Base-by-base conservation (phyloP, 805 yeast species). In the Lachancea dasiensis region DNA sequence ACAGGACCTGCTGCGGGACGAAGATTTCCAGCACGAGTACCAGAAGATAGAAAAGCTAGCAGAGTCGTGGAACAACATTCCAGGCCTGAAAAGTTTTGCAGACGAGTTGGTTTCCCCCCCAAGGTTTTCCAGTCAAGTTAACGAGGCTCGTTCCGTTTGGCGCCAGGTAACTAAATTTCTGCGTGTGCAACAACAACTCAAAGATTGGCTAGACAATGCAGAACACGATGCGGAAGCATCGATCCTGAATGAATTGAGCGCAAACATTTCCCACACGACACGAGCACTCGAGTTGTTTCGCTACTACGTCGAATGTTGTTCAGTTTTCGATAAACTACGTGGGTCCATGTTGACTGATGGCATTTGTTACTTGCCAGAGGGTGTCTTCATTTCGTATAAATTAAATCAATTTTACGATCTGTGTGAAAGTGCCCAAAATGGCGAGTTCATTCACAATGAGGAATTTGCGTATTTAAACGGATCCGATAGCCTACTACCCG, bases 381-480 rank as follows among this genome's bases (percentile, higher is more conserved):
- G 37, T 4, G 27, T 40, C 6, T 30, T 21, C 23, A 28, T 40
- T 8, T 31, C 25, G 13, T 40, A 35, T 27, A 29, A 24, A 7
- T 15, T 40, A 24, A 33, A 32, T 28, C 37, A 26, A 16, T 40
- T 31, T 19, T 36, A 29, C 40, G 27, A 21, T 18, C 9, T 20
- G 20, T 40, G 43, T 30, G 31, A 19, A 33, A 15, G 9, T 28
- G 43, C 39, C 15, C 31, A 27, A 14, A 21, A 21, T 5, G 43
- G 40, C 16, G 30, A 30, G 9, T 24, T 5, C 6, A 18, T 36
- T 18, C 14, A 21, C 4, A 14, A 30, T 19, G 31, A 34, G 27
- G 44, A 36, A 13, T 40, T 31, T 21, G 26, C 37, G 6, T 36
- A 13, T 37, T 20, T 42, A 15, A 42, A 39, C 27, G 45, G 45